Evolutionary conservation across 179 eudicot genomes (phyloP), one percentile per base, ranked within the genome.

Genomic region (Nepenthes alata): DNA sequence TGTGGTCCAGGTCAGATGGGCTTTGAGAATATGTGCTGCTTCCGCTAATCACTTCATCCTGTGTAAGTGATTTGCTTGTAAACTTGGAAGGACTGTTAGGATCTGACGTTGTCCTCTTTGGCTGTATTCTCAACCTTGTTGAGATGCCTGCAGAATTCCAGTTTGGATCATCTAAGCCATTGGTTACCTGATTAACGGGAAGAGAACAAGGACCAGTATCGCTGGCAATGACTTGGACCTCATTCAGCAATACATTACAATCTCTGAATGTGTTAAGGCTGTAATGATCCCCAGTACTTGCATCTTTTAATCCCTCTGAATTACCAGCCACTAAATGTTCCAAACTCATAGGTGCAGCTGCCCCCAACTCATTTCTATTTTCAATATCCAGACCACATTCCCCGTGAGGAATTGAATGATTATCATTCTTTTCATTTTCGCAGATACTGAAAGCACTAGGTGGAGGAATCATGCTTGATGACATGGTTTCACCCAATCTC

Each of bases 401-500:
- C 63, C 50, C 58, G 61, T 55, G 76, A 64, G 68, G 58, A 11
- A 48, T 59, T 41, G 61, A 48, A 47, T 59, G 63, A 56, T 67
- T 75, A 55, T 37, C 59, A 68, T 67, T 67, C 49, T 39, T 58
- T 64, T 61, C 70, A 45, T 58, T 45, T 16, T 61, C 56, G 34
- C 53, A 67, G 59, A 69, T 67, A 50, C 51, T 70, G 44, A 64
- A 64, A 59, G 72, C 67, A 65, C 67, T 58, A 49, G 76, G 66
- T 68, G 73, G 75, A 55, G 78, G 47, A 64, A 36, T 37, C 16
- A 73, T 64, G 74, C 41, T 67, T 35, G 75, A 59, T 7, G 72
- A 44, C 12, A 67, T 44, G 47, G 77, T 58, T 65, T 64, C 86
- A 11, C 67, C 75, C 68, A 75, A 70, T 61, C 75, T 85, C 59